These are phyloP conservation scores for Mycena pura DNA, from an alignment of 768 basidiomycete genomes.

Conservation along the genomic window DNA sequence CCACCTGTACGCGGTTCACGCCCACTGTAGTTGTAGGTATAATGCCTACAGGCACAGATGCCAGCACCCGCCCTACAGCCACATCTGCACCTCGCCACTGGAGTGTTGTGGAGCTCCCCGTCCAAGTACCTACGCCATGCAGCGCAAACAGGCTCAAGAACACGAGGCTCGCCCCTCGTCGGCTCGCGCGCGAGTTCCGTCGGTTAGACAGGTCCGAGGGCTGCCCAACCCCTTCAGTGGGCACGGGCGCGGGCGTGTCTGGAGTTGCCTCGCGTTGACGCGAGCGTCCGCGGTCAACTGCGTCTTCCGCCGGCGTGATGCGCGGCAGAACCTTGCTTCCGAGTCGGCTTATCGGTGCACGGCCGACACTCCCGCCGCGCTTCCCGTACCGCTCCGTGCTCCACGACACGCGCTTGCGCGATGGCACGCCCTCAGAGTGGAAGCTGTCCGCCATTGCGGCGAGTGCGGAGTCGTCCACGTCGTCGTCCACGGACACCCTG, in stretches of 20 bases:
- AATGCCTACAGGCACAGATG: slow-evolving; percentile 23
- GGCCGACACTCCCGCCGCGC: slow-evolving; percentile 55
- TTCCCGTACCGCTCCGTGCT: slow-evolving; percentile 59
- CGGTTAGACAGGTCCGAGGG: slow-evolving; percentile 32
- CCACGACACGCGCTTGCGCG: slow-evolving; percentile 70
- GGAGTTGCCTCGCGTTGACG: slow-evolving; percentile 45
- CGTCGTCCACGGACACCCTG: slow-evolving; percentile 43
- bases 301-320: slow-evolving; percentile 41
- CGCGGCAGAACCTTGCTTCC: slow-evolving; percentile 43
- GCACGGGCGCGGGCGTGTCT: slow-evolving; percentile 30
- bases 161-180: slow-evolving; percentile 77
- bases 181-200: slow-evolving; percentile 68
- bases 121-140: slow-evolving; percentile 67
- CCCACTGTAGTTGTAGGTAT: slow-evolving; percentile 10
- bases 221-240: slow-evolving; percentile 28
- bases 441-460: slow-evolving; percentile 75
- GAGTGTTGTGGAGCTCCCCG: slow-evolving; percentile 36
- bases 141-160: slow-evolving; percentile 82
- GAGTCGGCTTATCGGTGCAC: slow-evolving; percentile 38
- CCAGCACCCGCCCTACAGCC: slow-evolving; percentile 58
- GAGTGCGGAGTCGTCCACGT: slow-evolving; percentile 57
- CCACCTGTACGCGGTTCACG: slow-evolving; percentile 4
- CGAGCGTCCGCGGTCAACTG: slow-evolving; percentile 51
- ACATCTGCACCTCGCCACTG: slow-evolving; percentile 39
- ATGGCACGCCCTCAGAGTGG: slow-evolving; percentile 69